Evolutionary conservation across 768 basidiomycete species (phyloP).

Genomic region (Udeniomyces megalosporus): DNA sequence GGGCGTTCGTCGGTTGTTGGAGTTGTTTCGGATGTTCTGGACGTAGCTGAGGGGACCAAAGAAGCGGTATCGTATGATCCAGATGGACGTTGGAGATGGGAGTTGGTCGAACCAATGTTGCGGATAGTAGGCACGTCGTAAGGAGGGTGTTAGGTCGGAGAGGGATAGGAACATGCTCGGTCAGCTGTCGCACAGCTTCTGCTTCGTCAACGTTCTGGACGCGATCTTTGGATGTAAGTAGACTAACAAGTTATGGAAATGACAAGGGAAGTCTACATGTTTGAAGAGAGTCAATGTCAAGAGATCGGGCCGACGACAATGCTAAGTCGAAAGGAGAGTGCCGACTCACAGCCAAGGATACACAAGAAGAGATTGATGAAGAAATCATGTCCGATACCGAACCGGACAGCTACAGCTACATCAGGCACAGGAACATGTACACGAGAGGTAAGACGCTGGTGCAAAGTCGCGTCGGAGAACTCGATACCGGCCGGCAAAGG

Average conservation of each 20-base stretch:
- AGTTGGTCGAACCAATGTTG: neutral
- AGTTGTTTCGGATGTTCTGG: slow-evolving; percentile 88
- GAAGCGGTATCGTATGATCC: neutral
- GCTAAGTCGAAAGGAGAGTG: neutral
- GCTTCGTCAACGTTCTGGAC: too few relatives aligned
- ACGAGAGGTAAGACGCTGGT: neutral
- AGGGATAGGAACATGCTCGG: too few relatives aligned
- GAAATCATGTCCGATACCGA: slow-evolving; percentile 81
- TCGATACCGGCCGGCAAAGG: neutral
- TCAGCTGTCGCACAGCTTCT: too few relatives aligned
- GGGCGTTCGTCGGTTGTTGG: slow-evolving; percentile 77
- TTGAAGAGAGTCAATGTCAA: neutral
- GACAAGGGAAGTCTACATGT: slow-evolving; percentile 37
- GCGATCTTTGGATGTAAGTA: too few relatives aligned
- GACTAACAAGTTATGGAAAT: slow-evolving; percentile 51
- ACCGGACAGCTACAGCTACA: slow-evolving; percentile 77
- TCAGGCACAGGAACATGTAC: neutral
- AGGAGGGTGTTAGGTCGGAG: too few relatives aligned
- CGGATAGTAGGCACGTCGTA: too few relatives aligned
- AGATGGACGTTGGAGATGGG: slow-evolving; percentile 9
- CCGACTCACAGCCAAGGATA: slow-evolving; percentile 58
- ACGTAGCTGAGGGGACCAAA: slow-evolving; percentile 23
- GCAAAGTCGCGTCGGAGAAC: neutral
- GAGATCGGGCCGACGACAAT: slow-evolving; percentile 11
- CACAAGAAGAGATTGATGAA: slow-evolving; percentile 76